Conservation (phyloP, 1,139 yeast species). For the Taphrina pruni region DNA sequence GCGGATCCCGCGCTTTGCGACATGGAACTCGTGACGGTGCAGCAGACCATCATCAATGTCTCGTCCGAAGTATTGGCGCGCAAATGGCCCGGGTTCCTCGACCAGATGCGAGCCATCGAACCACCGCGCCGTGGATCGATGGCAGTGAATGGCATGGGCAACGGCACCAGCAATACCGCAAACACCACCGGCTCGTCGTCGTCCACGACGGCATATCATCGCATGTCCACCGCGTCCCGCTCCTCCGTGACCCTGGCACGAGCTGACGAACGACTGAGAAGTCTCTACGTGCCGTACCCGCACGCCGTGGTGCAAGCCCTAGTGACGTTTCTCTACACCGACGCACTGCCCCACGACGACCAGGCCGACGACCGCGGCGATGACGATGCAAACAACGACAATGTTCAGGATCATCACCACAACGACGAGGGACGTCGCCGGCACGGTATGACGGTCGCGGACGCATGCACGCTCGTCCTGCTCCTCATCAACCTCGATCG, state of each 20-base stretch:
- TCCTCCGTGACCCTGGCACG: slow-evolving; percentile 7
- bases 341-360: slow-evolving; percentile 18
- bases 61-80: slow-evolving; percentile 36
- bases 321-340: slow-evolving; percentile 40
- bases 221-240: not conserved
- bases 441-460: too few relatives aligned
- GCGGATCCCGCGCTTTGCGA: slow-evolving; percentile 31
- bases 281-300: slow-evolving; percentile 40
- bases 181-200: not conserved
- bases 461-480: slow-evolving; percentile 15
- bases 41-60: slow-evolving; percentile 42
- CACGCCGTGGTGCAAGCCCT: slow-evolving; percentile 35
- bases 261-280: slow-evolving; percentile 28
- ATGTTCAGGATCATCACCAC: too few relatives aligned
- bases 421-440: too few relatives aligned
- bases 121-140: not conserved
- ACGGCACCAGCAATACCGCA: too few relatives aligned
- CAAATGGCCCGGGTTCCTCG: slow-evolving; percentile 40
- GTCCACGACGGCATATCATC: not conserved
- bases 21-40: slow-evolving; percentile 43
- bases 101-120: not conserved
- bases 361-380: not conserved
- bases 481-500: slow-evolving; percentile 18
- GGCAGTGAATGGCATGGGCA: not conserved
- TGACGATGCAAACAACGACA: too few relatives aligned